Evolutionary conservation across 2,329 filamentous ascomycete genomes (phyloP).

Genomic region (Fusarium sp.): DNA sequence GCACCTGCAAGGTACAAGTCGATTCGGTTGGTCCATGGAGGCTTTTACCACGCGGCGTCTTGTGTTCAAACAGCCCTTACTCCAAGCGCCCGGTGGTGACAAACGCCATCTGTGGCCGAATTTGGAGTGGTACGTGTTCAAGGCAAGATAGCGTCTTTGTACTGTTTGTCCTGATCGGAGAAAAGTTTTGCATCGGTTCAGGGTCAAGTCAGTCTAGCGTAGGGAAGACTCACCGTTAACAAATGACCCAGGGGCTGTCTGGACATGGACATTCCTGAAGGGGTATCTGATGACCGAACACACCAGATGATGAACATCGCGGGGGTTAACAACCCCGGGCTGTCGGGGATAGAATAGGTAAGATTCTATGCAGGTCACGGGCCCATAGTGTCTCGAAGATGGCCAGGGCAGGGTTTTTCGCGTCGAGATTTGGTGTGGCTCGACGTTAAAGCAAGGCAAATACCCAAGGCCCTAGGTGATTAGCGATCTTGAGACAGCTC

Average conservation of each 20-base stretch:
- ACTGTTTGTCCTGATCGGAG: constrained; percentile 7
- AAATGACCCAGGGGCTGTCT: constrained; percentile 35
- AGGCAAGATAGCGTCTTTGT: background rate
- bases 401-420: constrained; percentile 31
- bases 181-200: constrained; percentile 18
- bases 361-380: constrained; percentile 34
- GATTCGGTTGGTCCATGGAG: constrained; percentile 34
- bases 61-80: constrained; percentile 21
- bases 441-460: constrained; percentile 8
- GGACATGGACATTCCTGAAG: constrained; percentile 39
- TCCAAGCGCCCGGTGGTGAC: constrained; percentile 28
- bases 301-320: constrained; percentile 32
- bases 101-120: constrained; percentile 12
- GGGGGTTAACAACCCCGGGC: constrained; percentile 30
- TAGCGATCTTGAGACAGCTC: constrained; percentile 20
- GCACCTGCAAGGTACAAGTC: constrained; percentile 27
- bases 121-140: constrained; percentile 9
- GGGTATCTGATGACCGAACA: constrained; percentile 33
- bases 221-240: constrained; percentile 15
- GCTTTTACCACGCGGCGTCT: constrained; percentile 17
- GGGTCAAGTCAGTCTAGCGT: background rate
- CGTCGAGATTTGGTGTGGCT: constrained; percentile 45
- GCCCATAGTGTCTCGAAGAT: constrained; percentile 39
- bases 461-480: background rate
- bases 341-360: constrained; percentile 30